These are phyloP conservation scores for Orobanche coerulescens DNA, from an alignment of 257 asterid genomes.

Conservation along the genomic window DNA sequence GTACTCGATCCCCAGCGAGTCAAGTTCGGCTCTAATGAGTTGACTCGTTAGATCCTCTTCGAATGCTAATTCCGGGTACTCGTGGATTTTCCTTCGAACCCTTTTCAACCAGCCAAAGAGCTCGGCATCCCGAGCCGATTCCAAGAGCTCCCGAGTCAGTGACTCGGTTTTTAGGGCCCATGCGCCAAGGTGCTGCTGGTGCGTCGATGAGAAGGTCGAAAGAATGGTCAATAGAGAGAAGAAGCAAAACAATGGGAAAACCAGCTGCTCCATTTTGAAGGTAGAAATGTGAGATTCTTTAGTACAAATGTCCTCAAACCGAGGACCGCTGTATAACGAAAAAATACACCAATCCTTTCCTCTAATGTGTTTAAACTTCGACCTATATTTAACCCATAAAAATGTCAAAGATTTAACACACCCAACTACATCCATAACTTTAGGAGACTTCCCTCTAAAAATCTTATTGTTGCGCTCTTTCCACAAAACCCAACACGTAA, in stretches of 20 bases:
- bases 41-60: constrained; percentile 68
- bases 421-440: too few relatives aligned
- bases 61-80: constrained; percentile 70
- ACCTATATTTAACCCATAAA: too few relatives aligned
- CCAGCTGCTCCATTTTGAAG: constrained; percentile 19
- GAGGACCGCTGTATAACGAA: too few relatives aligned
- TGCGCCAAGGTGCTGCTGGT: constrained; percentile 8
- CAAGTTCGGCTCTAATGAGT: constrained; percentile 65
- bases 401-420: too few relatives aligned
- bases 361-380: too few relatives aligned
- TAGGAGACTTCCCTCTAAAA: too few relatives aligned
- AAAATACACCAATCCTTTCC: too few relatives aligned
- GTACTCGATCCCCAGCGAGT: constrained; percentile 57
- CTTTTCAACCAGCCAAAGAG: constrained; percentile 63
- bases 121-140: constrained; percentile 50
- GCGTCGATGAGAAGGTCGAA: constrained; percentile 17
- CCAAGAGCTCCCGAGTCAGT: constrained; percentile 37
- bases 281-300: too few relatives aligned
- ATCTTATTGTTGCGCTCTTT: too few relatives aligned
- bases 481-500: too few relatives aligned
- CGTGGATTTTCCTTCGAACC: constrained; percentile 66
- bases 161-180: constrained; percentile 29
- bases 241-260: constrained; percentile 13
- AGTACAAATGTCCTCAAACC: too few relatives aligned
- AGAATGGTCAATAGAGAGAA: constrained; percentile 19